Conservation (phyloP, 306 rosid species). For the Cicer pinnatifidum region DNA sequence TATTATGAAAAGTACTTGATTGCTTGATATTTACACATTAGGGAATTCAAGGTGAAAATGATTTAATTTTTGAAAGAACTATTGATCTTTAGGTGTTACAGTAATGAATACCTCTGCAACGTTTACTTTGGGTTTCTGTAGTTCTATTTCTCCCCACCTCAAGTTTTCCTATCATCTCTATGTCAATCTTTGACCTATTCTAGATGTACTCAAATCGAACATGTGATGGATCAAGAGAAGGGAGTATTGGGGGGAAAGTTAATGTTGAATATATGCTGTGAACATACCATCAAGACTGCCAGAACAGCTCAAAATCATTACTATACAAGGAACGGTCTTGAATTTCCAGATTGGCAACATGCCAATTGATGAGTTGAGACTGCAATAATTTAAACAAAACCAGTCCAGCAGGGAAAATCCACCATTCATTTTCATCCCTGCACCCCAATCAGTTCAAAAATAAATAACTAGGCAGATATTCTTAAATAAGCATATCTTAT, state of each 20-base stretch:
- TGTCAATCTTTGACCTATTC: conserved; percentile 69
- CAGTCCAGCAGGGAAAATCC: conserved; percentile 86
- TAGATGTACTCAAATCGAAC: conserved; percentile 40
- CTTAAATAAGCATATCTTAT: conserved; percentile 19
- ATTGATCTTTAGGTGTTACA: conserved; percentile 58
- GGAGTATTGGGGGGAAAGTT: conserved; percentile 42
- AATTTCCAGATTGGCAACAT: conserved; percentile 96
- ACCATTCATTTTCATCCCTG: conserved; percentile 99
- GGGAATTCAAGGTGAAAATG: conserved; percentile 42
- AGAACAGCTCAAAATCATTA: conserved; percentile 90
- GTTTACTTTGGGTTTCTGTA: conserved; percentile 44
- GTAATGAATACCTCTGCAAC: conserved; percentile 53
- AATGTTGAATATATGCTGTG: conserved; percentile 54
- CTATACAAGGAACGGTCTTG: conserved; percentile 99
- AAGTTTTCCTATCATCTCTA: conserved; percentile 58
- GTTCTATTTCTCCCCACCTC: conserved; percentile 48
- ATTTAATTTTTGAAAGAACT: conserved; percentile 30
- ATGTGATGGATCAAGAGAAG: conserved; percentile 46
- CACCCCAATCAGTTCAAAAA: conserved; percentile 38
- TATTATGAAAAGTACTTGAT: conserved; percentile 33
- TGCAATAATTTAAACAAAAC: conserved; percentile 88
- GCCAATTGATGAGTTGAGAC: conserved; percentile 93
- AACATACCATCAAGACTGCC: conserved; percentile 81
- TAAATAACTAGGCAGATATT: conserved; percentile 29
- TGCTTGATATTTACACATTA: conserved; percentile 56